Evolutionary conservation across 306 rosid species (phyloP), one percentile per base, ranked within the genome.

Genomic region (Rosa rugosa): DNA sequence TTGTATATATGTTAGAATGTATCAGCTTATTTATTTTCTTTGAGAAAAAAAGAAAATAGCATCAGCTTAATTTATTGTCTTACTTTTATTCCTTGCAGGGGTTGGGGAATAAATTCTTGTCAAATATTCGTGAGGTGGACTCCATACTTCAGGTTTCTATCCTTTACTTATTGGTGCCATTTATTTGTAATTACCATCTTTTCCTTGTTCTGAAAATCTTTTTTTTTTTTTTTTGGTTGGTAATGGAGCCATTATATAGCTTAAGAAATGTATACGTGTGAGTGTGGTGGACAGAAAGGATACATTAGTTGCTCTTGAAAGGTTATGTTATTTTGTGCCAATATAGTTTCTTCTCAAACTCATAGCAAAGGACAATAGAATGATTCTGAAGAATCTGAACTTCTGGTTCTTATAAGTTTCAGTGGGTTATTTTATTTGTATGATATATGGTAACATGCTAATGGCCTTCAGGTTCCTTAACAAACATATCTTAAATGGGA

Each of bases 51-150:
- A 31, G 36, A 31, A 31, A 40, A 46, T 18, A 50, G 75, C 69
- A 75, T 69, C 78, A 27, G 44, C 79, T 81, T 69, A 27, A 31
- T 76, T 50, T 64, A n/a, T 49, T 65, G n/a, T 60, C 20, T 40
- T 71, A 23, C 60, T 79, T 63, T 83, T 47, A 62, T 54, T 74
- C 72, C 79, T 86, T 93, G 84, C 94, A 90, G 99, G 99, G 98
- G 7, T 81, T 95, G 63, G 99, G 99, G 49, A 95, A 95, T 81
- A 95, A 93, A 80, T 91, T 95, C 81, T 85, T 95, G 77, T 93
- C 98, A 56, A 97, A 95, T 79, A 91, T 95, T 82, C 98, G 97
- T 10, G 98, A 95, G 86, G 98, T 93, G 82, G 99, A 95, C 89
- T 91, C 99, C 27, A 82, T 93, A 81, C 99, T 95, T 85, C 99